Evolutionary conservation across 768 basidiomycete species (phyloP).

Genomic region (Mycena pura): DNA sequence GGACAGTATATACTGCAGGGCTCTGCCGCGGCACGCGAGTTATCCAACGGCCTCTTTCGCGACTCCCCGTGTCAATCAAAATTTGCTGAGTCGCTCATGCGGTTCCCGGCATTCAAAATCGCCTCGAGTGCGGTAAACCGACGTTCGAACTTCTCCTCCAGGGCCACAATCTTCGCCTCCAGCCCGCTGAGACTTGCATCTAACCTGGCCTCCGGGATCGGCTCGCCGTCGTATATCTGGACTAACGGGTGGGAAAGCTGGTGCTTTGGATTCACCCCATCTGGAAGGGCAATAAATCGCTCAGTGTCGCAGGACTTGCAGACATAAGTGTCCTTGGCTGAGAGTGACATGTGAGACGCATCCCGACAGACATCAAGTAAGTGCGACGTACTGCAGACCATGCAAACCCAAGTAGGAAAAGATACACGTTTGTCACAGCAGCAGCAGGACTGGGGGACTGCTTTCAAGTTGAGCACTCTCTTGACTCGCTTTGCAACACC

Average conservation of each 20-base stretch:
- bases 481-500: constrained; percentile 15
- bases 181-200: not conserved
- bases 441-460: too few relatives aligned
- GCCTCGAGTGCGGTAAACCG: constrained; percentile 13
- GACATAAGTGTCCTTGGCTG: constrained; percentile 2
- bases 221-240: constrained; percentile 4
- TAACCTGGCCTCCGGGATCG: not conserved
- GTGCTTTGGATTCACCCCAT: not conserved
- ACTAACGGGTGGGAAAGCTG: not conserved
- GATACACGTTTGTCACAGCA: constrained; percentile 8
- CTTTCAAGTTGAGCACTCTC: not conserved
- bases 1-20: too few relatives aligned
- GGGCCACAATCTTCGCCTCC: constrained; percentile 3
- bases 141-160: constrained; percentile 19
- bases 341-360: not conserved
- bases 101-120: too few relatives aligned
- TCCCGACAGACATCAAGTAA: not conserved
- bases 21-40: too few relatives aligned
- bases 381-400: constrained; percentile 8
- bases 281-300: not conserved
- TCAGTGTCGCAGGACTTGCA: constrained; percentile 15
- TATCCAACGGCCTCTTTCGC: too few relatives aligned
- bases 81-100: too few relatives aligned
- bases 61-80: too few relatives aligned
- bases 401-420: constrained; percentile 17